phyloP scores from a whole-genome alignment of 2,329 filamentous ascomycete genomes.

The Meredithiella fracta region DNA sequence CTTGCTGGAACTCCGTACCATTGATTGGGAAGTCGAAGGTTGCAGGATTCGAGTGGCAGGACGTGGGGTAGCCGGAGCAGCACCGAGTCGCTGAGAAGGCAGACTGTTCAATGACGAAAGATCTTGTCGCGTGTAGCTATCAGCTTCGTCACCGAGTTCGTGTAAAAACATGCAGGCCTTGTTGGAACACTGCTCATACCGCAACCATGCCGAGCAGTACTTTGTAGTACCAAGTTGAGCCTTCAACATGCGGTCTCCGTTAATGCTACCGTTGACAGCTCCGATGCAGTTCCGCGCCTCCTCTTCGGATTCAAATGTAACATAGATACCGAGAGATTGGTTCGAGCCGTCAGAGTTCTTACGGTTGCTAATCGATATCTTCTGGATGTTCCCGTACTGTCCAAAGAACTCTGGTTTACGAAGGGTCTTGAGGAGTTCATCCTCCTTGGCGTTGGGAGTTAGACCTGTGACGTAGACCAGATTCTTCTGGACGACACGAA shows the following conservation, averaged over 20 bases:
- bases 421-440: constrained; percentile 77
- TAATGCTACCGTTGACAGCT: constrained; percentile 81
- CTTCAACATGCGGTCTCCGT: constrained; percentile 72
- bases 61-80: neutral
- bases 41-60: constrained; percentile 4
- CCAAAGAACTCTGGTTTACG: constrained; percentile 89
- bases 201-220: constrained; percentile 92
- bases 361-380: constrained; percentile 94
- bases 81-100: constrained; percentile 51
- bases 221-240: constrained; percentile 81
- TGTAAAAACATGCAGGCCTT: constrained; percentile 96
- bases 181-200: constrained; percentile 88
- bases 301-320: constrained; percentile 87
- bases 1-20: constrained; percentile 62
- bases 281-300: constrained; percentile 82
- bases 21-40: constrained; percentile 36
- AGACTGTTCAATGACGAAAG: constrained; percentile 87
- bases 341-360: constrained; percentile 62
- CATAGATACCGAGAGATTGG: constrained; percentile 88
- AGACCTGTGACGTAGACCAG: constrained; percentile 94
- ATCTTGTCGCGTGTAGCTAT: constrained; percentile 89
- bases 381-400: constrained; percentile 95
- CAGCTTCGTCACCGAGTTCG: constrained; percentile 93
- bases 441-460: constrained; percentile 79
- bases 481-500: constrained; percentile 95